A percentile compares a stretch with the other conserved stretches of the same genome.
phyloP scores from a whole-genome alignment of 495 filamentous ascomycete genomes.

The Penicillium riverlandense region DNA sequence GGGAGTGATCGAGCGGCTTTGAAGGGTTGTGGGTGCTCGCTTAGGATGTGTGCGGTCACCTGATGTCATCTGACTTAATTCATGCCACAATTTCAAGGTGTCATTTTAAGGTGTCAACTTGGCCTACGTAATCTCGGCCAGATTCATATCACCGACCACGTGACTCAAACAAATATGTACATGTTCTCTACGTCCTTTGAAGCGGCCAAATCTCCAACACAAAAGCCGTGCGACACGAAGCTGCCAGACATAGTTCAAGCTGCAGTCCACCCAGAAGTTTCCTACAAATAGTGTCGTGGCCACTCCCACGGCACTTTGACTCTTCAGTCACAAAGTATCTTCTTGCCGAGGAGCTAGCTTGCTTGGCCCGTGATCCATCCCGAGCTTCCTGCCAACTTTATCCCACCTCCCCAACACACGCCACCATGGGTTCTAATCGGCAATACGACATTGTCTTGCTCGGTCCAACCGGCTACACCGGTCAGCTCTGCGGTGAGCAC shows the following conservation, averaged over 20 bases:
- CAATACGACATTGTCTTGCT: conserved; percentile 80
- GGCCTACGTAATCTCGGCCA: conserved; percentile 1
- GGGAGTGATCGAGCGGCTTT: conserved; percentile 33
- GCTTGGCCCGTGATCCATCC: conserved; percentile 8
- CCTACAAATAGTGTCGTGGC: no score
- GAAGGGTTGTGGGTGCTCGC: conserved; percentile 40
- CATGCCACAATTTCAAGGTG: background rate
- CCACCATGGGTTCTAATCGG: conserved; percentile 35
- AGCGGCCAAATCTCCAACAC: background rate
- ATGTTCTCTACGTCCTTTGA: no score
- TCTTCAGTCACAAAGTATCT: no score
- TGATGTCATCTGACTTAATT: conserved; percentile 1
- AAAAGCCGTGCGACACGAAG: background rate
- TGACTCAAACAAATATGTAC: background rate
- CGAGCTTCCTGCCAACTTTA: conserved; percentile 4
- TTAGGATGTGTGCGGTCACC: conserved; percentile 33
- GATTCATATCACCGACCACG: conserved; percentile 12
- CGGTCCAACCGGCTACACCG: conserved; percentile 85
- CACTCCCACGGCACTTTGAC: background rate
- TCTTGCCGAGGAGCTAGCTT: background rate
- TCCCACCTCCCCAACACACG: conserved; percentile 1
- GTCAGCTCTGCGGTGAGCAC: conserved; percentile 68
- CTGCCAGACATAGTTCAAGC: no score
- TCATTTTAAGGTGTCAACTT: no score
- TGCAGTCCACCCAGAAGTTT: no score